Conservation (phyloP, 306 rosid species). For the Quercus alba region DNA sequence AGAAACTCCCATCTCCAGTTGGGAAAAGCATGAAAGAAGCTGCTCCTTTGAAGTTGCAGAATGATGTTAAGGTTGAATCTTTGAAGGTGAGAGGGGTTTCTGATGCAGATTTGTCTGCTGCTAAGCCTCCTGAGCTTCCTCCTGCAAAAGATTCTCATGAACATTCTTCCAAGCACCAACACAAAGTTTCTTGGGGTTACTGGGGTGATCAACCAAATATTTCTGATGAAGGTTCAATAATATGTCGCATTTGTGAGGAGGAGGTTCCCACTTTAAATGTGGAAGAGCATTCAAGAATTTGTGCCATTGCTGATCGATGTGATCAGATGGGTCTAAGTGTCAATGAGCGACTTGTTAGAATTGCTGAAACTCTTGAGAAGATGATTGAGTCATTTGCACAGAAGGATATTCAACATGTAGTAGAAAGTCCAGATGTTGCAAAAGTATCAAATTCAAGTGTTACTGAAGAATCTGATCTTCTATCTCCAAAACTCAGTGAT, state of each 20-base stretch:
- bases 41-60: slow-evolving; percentile 57
- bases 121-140: slow-evolving; percentile 64
- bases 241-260: slow-evolving; percentile 99
- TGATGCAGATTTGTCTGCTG: slow-evolving; percentile 49
- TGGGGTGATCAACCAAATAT: slow-evolving; percentile 76
- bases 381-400: slow-evolving; percentile 70
- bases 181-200: slow-evolving; percentile 84
- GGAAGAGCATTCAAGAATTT: slow-evolving; percentile 94
- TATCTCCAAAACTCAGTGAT: slow-evolving; percentile 93
- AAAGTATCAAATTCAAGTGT: slow-evolving; percentile 89
- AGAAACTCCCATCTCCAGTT: slow-evolving; percentile 71
- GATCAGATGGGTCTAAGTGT: slow-evolving; percentile 90
- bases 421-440: slow-evolving; percentile 93
- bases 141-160: slow-evolving; percentile 68
- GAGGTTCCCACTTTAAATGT: slow-evolving; percentile 88
- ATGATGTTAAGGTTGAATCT: slow-evolving; percentile 51
- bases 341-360: slow-evolving; percentile 80
- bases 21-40: slow-evolving; percentile 54
- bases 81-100: slow-evolving; percentile 46
- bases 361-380: slow-evolving; percentile 84
- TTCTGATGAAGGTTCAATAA: slow-evolving; percentile 78
- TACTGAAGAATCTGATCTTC: slow-evolving; percentile 89
- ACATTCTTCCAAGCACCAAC: slow-evolving; percentile 81
- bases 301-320: slow-evolving; percentile 95
- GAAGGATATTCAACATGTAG: slow-evolving; percentile 74